phyloP scores from a whole-genome alignment of 257 asterid genomes.

The Penstemon barbatus region DNA sequence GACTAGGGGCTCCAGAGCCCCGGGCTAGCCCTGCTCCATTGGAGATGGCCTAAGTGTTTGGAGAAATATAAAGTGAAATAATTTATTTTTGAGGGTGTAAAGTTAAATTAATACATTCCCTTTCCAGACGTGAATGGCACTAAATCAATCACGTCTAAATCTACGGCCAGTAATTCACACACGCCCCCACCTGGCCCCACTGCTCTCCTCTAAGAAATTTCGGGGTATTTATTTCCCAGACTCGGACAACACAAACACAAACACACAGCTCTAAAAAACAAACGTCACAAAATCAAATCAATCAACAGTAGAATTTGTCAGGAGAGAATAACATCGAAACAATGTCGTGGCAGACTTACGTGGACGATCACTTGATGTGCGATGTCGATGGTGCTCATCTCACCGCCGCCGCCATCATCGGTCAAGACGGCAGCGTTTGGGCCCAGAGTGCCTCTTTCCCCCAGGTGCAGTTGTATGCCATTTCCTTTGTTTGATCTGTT shows the following conservation, averaged over 20 bases:
- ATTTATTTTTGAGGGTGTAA: too few species aligned
- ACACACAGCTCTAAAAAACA: not conserved
- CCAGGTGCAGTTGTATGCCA: constrained; percentile 26
- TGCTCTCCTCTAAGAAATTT: not conserved
- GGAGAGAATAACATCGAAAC: not conserved
- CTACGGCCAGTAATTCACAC: constrained; percentile 15
- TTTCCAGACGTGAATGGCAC: constrained; percentile 29
- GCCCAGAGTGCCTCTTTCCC: constrained; percentile 61
- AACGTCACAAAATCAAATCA: not conserved
- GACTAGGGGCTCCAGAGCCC: too few species aligned
- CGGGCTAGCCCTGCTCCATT: too few species aligned
- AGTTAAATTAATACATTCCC: too few species aligned
- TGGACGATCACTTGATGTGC: constrained; percentile 61
- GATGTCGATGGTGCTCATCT: constrained; percentile 52
- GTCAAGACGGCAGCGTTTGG: constrained; percentile 54
- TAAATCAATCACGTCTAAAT: constrained; percentile 25
- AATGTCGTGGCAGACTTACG: constrained; percentile 66
- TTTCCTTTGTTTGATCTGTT: not conserved
- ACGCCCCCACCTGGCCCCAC: constrained; percentile 1
- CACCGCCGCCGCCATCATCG: constrained; percentile 55
- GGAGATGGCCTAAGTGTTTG: too few species aligned
- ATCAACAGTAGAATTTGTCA: too few species aligned
- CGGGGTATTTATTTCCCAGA: constrained; percentile 17
- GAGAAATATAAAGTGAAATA: too few species aligned
- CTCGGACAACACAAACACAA: constrained; percentile 4